phyloP scores from a whole-genome alignment of 2,329 filamentous ascomycete species.

The Davidsoniella virescens region DNA sequence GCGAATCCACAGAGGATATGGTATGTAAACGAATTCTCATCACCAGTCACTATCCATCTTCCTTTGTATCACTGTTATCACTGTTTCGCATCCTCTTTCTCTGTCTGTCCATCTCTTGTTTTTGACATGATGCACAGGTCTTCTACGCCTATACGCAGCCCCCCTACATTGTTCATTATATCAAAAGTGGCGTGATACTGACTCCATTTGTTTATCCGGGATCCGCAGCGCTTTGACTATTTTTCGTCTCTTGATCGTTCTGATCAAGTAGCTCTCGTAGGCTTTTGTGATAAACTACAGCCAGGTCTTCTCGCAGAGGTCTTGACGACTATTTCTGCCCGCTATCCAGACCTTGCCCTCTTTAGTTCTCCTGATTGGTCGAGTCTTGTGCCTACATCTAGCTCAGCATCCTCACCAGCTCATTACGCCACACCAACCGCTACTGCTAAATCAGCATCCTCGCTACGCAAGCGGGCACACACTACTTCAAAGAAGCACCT shows the following conservation, averaged over 20 bases:
- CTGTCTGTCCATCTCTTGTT: not conserved
- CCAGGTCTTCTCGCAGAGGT: slow-evolving; percentile 27
- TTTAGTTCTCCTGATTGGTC: slow-evolving; percentile 28
- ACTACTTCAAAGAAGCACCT: slow-evolving; percentile 6
- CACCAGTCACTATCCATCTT: not conserved
- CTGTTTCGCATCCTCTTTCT: not conserved
- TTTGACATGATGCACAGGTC: not conserved
- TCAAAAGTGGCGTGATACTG: slow-evolving; percentile 5
- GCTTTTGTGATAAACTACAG: slow-evolving; percentile 25
- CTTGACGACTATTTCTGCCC: slow-evolving; percentile 26
- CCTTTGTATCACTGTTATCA: not conserved
- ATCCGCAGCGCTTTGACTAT: slow-evolving; percentile 23
- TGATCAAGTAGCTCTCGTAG: slow-evolving; percentile 26
- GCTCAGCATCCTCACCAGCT: not conserved
- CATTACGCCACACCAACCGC: not conserved
- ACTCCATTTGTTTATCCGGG: slow-evolving; percentile 3
- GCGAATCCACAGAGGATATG: slow-evolving; percentile 20
- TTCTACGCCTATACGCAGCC: no score
- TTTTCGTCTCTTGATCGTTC: slow-evolving; percentile 23
- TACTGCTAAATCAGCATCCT: not conserved
- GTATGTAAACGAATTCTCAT: slow-evolving; percentile 17
- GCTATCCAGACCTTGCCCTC: slow-evolving; percentile 26
- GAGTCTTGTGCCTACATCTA: slow-evolving; percentile 11
- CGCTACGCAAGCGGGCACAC: slow-evolving; percentile 3
- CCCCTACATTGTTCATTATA: not conserved